Evolutionary conservation across 164 flowering plant genomes (phyloP).

Genomic region (Tinospora cordifolia): DNA sequence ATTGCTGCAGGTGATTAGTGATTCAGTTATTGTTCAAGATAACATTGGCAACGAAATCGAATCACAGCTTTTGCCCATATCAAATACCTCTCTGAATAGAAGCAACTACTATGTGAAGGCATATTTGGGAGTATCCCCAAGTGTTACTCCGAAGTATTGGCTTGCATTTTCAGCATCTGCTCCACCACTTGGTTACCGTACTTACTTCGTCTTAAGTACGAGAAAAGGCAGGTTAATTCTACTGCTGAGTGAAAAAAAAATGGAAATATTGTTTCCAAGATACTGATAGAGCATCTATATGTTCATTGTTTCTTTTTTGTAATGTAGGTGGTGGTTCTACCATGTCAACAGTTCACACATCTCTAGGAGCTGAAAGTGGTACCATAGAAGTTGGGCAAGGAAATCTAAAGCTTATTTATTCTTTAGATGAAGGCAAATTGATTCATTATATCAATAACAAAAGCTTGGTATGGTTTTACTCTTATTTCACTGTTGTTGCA

Average conservation of each 20-base stretch:
- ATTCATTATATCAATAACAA: constrained; percentile 45
- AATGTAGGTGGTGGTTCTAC: constrained; percentile 44
- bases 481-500: neutral
- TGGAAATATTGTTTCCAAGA: neutral
- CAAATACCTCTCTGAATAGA: constrained; percentile 28
- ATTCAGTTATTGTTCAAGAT: constrained; percentile 49
- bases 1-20: constrained; percentile 47
- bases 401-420: constrained; percentile 54
- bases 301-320: constrained; percentile 6
- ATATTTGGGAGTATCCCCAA: constrained; percentile 47
- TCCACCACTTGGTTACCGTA: constrained; percentile 89
- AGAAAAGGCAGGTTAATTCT: constrained; percentile 38
- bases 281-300: neutral
- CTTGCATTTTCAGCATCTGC: constrained; percentile 71
- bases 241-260: neutral
- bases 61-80: constrained; percentile 63
- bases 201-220: constrained; percentile 49
- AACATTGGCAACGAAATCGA: constrained; percentile 54
- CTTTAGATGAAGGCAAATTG: constrained; percentile 52
- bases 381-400: constrained; percentile 77
- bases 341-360: constrained; percentile 31
- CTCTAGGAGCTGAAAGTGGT: constrained; percentile 23
- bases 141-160: constrained; percentile 55
- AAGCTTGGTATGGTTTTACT: constrained; percentile 36
- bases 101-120: constrained; percentile 59